phyloP scores from a whole-genome alignment of 1,284 basidiomycete species.

The Anthracocystis panici-leucophaei region DNA sequence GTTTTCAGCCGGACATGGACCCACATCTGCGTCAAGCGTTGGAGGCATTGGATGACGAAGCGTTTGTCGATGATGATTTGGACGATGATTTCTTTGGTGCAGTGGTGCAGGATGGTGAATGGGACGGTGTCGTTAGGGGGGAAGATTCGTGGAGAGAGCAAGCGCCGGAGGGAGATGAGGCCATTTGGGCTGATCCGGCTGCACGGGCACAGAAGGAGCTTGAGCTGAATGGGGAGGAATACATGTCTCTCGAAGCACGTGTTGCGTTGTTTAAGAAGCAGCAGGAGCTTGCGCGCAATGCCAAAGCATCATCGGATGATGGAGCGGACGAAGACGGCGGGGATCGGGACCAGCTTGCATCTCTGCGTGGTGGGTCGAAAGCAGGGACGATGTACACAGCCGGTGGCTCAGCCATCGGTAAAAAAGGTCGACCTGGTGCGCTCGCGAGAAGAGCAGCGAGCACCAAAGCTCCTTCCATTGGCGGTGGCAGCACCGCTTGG shows the following conservation, averaged over 20 bases:
- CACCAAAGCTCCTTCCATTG: constrained; percentile 57
- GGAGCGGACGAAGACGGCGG: constrained; percentile 45
- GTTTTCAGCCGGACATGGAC: constrained; percentile 96
- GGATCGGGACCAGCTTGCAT: constrained; percentile 54
- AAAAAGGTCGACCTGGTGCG: constrained; percentile 59
- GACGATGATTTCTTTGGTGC: constrained; percentile 74
- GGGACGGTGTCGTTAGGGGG: constrained; percentile 38
- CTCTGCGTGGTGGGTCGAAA: constrained; percentile 33
- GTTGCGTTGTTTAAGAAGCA: constrained; percentile 66
- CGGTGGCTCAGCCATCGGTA: constrained; percentile 55
- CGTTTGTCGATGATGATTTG: constrained; percentile 74
- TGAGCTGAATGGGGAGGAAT: constrained; percentile 40
- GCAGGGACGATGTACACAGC: constrained; percentile 45
- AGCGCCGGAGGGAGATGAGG: constrained; percentile 65
- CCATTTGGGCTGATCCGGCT: constrained; percentile 58
- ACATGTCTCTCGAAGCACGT: constrained; percentile 61
- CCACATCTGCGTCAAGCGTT: constrained; percentile 91
- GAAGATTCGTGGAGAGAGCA: constrained; percentile 60
- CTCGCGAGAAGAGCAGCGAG: constrained; percentile 62
- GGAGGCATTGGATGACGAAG: constrained; percentile 96
- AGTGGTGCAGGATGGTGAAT: constrained; percentile 75
- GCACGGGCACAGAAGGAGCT: constrained; percentile 51
- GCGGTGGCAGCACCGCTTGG: constrained; percentile 65
- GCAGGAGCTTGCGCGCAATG: constrained; percentile 39
- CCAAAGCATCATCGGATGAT: constrained; percentile 17